phyloP scores from a whole-genome alignment of 768 basidiomycete genomes.

The Serpula lacrymans region DNA sequence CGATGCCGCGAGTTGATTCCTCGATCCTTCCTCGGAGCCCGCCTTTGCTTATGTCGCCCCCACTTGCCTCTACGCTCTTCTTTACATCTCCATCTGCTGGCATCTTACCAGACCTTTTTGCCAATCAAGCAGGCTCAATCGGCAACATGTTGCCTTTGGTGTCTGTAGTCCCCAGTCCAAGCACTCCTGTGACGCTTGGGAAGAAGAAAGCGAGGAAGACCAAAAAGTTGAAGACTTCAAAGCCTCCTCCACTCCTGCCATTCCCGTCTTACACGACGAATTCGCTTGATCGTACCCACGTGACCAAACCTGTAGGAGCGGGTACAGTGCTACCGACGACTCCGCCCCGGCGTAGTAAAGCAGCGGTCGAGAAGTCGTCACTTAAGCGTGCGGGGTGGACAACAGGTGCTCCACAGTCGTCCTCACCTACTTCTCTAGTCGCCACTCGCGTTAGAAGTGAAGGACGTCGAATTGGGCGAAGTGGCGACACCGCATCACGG shows the following conservation, averaged over 20 bases:
- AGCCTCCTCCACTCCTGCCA: constrained; percentile 15
- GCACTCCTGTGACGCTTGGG: constrained; percentile 13
- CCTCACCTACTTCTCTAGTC: too few species aligned
- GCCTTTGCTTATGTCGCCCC: constrained; percentile 51
- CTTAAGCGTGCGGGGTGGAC: neutral
- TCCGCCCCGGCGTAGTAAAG: neutral
- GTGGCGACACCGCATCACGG: too few species aligned
- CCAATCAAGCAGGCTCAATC: too few species aligned
- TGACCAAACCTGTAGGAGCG: too few species aligned
- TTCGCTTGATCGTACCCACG: too few species aligned
- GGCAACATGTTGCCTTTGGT: too few species aligned
- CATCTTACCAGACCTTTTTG: too few species aligned
- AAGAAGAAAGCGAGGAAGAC: constrained; percentile 6
- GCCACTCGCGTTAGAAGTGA: too few species aligned
- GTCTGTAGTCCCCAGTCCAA: too few species aligned
- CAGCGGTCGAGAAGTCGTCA: neutral
- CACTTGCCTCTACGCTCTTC: constrained; percentile 52
- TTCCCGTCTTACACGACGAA: constrained; percentile 19
- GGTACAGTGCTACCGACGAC: too few species aligned
- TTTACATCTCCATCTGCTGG: constrained; percentile 39
- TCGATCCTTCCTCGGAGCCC: constrained; percentile 54
- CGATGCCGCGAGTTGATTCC: constrained; percentile 25
- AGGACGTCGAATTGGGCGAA: too few species aligned
- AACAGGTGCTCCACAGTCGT: too few species aligned
- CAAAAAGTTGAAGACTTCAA: constrained; percentile 4